Evolutionary conservation across 495 filamentous ascomycete species (phyloP), one percentile per base, ranked within the genome.

Genomic region (Mycothermus thermophilus): DNA sequence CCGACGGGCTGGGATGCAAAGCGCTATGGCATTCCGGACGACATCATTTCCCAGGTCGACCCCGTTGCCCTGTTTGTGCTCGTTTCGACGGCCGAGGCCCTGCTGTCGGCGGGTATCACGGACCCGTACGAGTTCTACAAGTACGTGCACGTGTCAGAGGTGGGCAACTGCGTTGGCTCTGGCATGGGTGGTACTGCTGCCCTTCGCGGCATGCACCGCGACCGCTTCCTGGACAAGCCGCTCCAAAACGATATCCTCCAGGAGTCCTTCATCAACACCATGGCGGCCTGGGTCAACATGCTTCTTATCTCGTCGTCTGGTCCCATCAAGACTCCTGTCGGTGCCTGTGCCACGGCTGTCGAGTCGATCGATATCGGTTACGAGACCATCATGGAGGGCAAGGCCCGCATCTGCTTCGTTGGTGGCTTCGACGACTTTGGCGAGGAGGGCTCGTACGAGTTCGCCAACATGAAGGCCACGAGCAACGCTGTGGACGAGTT

Each of bases 281-380:
- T 99, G 90, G 77, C 82, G 41, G 90, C 90, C 5, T 99, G 90
- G 90, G 87, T 96, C 34, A 99, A 99, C 66, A 96, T 99, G 90
- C 60, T 99, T 52, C 64, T 99, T 27, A 59, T 99, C 36, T 96
- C 90, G 10, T 95, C 92, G 11, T 95, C 90, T 25, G 90, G 90
- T 42, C 90, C 90, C 12, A 95, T 99, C 69, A 95, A 96, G 70
- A 95, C 92, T 0, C 90, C 90, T 9, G 88, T 95, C 38, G 90
- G 88, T 61, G 92, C 90, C 42, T 99, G 90, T 60, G 90, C 90
- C 35, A 99, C 90, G 2, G 80, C 90, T 36, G 83, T 99, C 21
- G 92, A 99, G 62, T 96, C 92, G 6, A 69, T 96, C 37, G 90
- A 99, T 50, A 94, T 92, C 47, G 90, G 90, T 48, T 93, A 90